Evolutionary conservation across 176 grass and related monocot genomes (phyloP).

Genomic region (Triticum turgidum): DNA sequence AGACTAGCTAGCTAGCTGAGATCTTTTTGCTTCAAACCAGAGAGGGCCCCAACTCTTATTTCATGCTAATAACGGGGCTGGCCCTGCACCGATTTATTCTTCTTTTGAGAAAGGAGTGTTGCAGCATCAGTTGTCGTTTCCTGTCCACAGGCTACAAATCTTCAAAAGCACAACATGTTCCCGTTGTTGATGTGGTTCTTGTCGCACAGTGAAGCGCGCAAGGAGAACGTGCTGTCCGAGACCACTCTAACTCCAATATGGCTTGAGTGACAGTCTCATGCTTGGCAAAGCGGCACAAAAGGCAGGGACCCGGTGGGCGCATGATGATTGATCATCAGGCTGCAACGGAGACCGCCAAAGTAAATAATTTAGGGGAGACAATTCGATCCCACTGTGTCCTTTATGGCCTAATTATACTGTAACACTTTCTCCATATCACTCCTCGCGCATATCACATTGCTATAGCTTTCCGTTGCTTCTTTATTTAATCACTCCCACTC

Average conservation of each 20-base stretch:
- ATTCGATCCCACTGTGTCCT: no score
- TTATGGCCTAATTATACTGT: no score
- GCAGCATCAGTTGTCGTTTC: not conserved
- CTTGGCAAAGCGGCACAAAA: not conserved
- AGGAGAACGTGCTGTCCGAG: not conserved
- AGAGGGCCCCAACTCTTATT: no score
- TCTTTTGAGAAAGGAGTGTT: not conserved
- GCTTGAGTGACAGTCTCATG: not conserved
- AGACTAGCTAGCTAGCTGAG: no score
- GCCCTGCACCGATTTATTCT: not conserved
- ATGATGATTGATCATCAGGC: no score
- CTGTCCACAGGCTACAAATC: not conserved
- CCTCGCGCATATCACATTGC: not conserved
- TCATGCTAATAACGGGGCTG: no score
- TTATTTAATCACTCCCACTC: not conserved
- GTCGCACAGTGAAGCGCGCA: not conserved
- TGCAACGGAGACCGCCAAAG: no score
- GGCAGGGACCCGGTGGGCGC: no score
- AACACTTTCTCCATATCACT: not conserved
- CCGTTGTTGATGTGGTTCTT: not conserved
- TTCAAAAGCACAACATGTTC: not conserved
- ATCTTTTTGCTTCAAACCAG: no score
- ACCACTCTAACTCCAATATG: not conserved
- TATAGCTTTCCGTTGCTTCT: not conserved
- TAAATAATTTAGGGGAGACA: no score